Evolutionary conservation across 2,329 filamentous ascomycete species (phyloP), one percentile per base, ranked within the genome.

Genomic region (Aspergillus flavus): DNA sequence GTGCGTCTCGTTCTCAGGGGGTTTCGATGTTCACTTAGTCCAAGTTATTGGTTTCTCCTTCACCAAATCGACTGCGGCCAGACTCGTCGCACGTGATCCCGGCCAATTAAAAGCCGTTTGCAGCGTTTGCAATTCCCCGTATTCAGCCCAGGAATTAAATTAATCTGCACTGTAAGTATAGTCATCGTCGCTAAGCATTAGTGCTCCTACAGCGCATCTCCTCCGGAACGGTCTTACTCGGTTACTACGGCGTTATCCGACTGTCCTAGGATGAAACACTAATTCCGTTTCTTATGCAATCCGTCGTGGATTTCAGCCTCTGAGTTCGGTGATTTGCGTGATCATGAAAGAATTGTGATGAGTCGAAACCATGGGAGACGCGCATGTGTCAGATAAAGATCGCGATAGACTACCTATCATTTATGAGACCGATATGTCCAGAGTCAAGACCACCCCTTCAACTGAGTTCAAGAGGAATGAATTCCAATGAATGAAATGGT

Each of bases 41-140:
- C 39, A 41, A 41, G 16, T 52, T 23, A 11, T 32, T 52, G 46
- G 16, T 21, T 32, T 32, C 34, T 16, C 19, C n/a, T 19, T 21
- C 46, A 36, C 34, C 34, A 50, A 50, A 50, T 50, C n/a, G 45
- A 48, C n/a, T 50, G 12, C n/a, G 48, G 48, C 48, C 48, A 52
- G 48, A 52, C 48, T 52, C 28, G 28, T 52, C 28, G 21, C 48
- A 52, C 48, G 48, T 52, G 48, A 52, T 12, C 19, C 48, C 7
- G 14, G 21, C 48, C 26, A 52, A 32, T 52, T 12, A 50, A 50
- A n/a, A 36, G 2, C 28, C 28, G 16, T 52, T 52, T 52, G 48
- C 48, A 32, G 45, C 45, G 45, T 48, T 48, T 48, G 45, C 45
- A 46, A 21, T 23, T 23, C 43, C 21, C 43, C 43, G 43, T 46